phyloP scores from a whole-genome alignment of 495 filamentous ascomycete genomes.

The Aspergillus taichungensis region DNA sequence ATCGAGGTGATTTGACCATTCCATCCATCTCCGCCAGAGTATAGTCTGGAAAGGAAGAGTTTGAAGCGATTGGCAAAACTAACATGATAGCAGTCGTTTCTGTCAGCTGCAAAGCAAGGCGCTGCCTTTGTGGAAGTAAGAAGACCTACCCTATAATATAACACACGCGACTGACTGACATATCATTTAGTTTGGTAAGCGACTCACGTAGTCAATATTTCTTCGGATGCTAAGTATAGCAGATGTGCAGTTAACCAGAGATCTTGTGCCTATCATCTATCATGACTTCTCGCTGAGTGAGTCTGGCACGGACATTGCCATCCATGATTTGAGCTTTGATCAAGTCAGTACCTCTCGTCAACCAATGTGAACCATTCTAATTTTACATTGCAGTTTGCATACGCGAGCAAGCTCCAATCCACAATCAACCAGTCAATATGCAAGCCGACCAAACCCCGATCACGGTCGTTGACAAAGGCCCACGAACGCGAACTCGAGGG shows the following conservation, averaged over 20 bases:
- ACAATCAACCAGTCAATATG: conserved; percentile 17
- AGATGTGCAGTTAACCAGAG: conserved; percentile 36
- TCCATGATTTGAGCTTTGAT: conserved; percentile 26
- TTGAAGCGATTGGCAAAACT: neutral
- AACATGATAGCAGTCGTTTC: conserved; percentile 20
- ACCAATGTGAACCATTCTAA: neutral
- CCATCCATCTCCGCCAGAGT: neutral
- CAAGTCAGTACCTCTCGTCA: conserved; percentile 16
- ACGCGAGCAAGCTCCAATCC: conserved; percentile 16
- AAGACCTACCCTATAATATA: neutral
- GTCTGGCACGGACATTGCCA: conserved; percentile 28
- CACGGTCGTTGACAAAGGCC: conserved; percentile 5
- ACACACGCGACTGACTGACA: neutral
- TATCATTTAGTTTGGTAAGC: conserved; percentile 4
- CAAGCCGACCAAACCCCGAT: conserved; percentile 22
- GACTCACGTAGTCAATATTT: neutral
- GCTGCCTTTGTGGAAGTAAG: conserved; percentile 30
- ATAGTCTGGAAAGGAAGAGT: too few relatives aligned
- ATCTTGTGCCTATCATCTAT: conserved; percentile 30
- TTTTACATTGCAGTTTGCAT: conserved; percentile 14
- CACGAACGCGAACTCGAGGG: conserved; percentile 2
- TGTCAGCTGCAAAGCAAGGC: conserved; percentile 20
- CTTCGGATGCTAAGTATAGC: conserved; percentile 3
- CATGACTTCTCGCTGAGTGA: conserved; percentile 34
- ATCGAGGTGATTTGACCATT: conserved; percentile 9